Percentiles rank a stretch among this genome's conserved stretches.
Conservation (phyloP, 164 flowering plant genomes). For the Nymphaea colorata region DNA sequence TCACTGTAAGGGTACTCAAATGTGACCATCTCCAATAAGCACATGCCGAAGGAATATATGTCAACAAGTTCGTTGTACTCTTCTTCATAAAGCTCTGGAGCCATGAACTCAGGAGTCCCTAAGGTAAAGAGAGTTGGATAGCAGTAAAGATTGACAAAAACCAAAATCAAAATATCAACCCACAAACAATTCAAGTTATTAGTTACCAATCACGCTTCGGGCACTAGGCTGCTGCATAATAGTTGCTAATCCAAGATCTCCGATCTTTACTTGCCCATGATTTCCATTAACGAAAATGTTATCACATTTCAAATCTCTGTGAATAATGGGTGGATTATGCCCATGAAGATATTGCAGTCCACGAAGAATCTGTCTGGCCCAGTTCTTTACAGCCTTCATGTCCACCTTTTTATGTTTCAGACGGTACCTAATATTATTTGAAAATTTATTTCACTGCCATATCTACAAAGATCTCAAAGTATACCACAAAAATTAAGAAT, state of each 20-base stretch:
- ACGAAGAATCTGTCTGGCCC: constrained; percentile 56
- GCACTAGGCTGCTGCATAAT: constrained; percentile 43
- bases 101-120: constrained; percentile 76
- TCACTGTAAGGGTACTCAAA: constrained; percentile 59
- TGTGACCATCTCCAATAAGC: constrained; percentile 69
- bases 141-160: not conserved
- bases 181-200: not conserved
- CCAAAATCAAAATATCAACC: not conserved
- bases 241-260: constrained; percentile 63
- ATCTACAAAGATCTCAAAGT: not conserved
- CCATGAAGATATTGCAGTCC: constrained; percentile 53
- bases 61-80: constrained; percentile 58
- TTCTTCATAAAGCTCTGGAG: constrained; percentile 65
- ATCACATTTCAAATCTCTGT: constrained; percentile 63
- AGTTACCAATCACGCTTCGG: constrained; percentile 40
- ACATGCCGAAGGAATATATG: constrained; percentile 69
- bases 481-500: not conserved
- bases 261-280: constrained; percentile 61
- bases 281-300: constrained; percentile 59
- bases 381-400: constrained; percentile 52
- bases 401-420: constrained; percentile 50
- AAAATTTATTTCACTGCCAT: not conserved
- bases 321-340: constrained; percentile 52
- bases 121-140: not conserved
- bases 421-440: constrained; percentile 29